Percentiles rank a stretch among this genome's conserved stretches.
phyloP scores from a whole-genome alignment of 805 yeast species.

The Metschnikowia peoriensis region DNA sequence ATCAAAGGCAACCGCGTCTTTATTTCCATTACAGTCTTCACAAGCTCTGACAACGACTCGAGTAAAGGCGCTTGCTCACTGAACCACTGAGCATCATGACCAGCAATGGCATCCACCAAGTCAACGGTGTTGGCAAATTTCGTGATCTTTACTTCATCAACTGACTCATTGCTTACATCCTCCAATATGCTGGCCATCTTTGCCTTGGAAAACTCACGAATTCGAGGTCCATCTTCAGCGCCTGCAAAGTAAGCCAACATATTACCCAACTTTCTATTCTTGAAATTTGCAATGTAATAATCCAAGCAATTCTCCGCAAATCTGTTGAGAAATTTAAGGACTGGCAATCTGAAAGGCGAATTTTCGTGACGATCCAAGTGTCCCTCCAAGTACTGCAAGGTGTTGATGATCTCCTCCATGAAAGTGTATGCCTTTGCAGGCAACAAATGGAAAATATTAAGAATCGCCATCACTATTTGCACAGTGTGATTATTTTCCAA shows the following conservation, averaged over 20 bases:
- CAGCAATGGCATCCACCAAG: slow-evolving; percentile 52
- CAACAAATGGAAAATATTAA: slow-evolving; percentile 85
- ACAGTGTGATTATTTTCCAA: slow-evolving; percentile 78
- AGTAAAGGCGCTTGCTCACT: slow-evolving; percentile 46
- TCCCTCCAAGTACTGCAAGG: slow-evolving; percentile 75
- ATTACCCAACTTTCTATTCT: slow-evolving; percentile 61
- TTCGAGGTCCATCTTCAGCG: slow-evolving; percentile 50
- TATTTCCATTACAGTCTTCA: slow-evolving; percentile 43
- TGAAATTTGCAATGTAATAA: slow-evolving; percentile 65
- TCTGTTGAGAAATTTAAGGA: slow-evolving; percentile 80
- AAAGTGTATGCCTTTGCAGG: slow-evolving; percentile 93
- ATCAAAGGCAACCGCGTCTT: slow-evolving; percentile 39
- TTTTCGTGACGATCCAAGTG: slow-evolving; percentile 78
- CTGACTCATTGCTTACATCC: slow-evolving; percentile 47
- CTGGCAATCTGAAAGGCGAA: slow-evolving; percentile 90
- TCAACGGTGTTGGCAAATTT: slow-evolving; percentile 76
- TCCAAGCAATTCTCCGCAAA: slow-evolving; percentile 73
- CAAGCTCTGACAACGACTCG: slow-evolving; percentile 39
- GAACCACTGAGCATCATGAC: slow-evolving; percentile 59
- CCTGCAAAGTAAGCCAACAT: slow-evolving; percentile 66
- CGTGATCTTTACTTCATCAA: slow-evolving; percentile 53
- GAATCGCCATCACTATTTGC: slow-evolving; percentile 82
- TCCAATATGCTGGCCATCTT: slow-evolving; percentile 50
- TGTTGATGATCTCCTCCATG: slow-evolving; percentile 79
- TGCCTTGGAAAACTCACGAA: slow-evolving; percentile 55